These are phyloP conservation scores for Usnea hakonensis DNA, from an alignment of 495 filamentous ascomycete genomes.

Conservation along the genomic window DNA sequence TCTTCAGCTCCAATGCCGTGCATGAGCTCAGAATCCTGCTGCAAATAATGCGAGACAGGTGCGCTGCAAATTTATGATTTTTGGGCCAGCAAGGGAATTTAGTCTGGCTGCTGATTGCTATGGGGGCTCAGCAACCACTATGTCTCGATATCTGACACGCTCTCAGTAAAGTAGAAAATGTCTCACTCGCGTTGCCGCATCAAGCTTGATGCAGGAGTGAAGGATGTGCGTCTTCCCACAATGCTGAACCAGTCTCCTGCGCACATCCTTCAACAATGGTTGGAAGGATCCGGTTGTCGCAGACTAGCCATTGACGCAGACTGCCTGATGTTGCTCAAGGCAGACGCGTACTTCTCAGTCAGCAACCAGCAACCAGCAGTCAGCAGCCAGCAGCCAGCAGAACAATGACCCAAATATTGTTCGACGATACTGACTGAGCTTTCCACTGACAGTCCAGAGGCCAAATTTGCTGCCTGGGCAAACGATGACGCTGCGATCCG, in stretches of 20 bases:
- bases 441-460: not conserved
- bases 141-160: not conserved
- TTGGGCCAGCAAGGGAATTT: not conserved
- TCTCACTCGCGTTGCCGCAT: not conserved
- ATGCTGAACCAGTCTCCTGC: not conserved
- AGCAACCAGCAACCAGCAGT: conserved; percentile 7
- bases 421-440: not conserved
- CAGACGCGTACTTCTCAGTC: not conserved
- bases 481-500: conserved; percentile 7
- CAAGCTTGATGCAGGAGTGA: not conserved
- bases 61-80: not conserved
- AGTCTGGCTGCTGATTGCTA: not conserved
- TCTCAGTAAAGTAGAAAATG: not conserved
- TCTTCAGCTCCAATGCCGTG: conserved; percentile 15
- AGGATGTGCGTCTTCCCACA: not conserved
- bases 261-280: not conserved
- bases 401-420: not conserved
- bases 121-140: not conserved
- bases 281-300: not conserved
- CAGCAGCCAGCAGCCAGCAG: not conserved
- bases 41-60: not conserved
- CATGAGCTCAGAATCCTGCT: conserved; percentile 2
- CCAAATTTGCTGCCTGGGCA: not conserved
- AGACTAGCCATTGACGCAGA: not conserved
- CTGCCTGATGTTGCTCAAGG: not conserved